phyloP scores from a whole-genome alignment of 2,329 filamentous ascomycete genomes.

The Cylindrodendrum hubeiense region DNA sequence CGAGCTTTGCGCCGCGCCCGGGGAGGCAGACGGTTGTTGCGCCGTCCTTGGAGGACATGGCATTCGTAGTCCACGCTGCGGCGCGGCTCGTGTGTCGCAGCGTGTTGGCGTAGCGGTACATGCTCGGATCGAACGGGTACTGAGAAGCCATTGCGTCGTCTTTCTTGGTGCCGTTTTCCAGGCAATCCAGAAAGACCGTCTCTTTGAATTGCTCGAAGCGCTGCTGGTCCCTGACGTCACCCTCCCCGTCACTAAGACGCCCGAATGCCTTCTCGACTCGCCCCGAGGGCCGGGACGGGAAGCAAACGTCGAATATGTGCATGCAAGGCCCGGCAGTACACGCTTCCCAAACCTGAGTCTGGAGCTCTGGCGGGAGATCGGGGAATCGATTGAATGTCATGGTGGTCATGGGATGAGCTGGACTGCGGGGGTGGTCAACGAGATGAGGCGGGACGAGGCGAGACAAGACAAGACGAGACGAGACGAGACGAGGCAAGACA shows the following conservation, averaged over 20 bases:
- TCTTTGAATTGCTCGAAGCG: slow-evolving; percentile 29
- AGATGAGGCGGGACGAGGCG: slow-evolving; percentile 6
- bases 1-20: slow-evolving; percentile 37
- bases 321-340: slow-evolving; percentile 38
- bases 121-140: slow-evolving; percentile 29
- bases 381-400: slow-evolving; percentile 41
- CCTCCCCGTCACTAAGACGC: not conserved
- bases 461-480: not conserved
- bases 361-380: slow-evolving; percentile 39
- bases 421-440: not conserved
- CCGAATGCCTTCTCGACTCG: slow-evolving; percentile 32
- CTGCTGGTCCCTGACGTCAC: slow-evolving; percentile 4
- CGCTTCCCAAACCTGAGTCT: slow-evolving; percentile 40
- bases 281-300: slow-evolving; percentile 35
- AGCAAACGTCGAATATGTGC: slow-evolving; percentile 47
- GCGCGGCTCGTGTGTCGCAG: slow-evolving; percentile 26
- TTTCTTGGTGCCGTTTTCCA: slow-evolving; percentile 6
- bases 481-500: not conserved
- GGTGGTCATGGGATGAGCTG: not conserved
- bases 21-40: slow-evolving; percentile 43
- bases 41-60: not conserved
- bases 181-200: slow-evolving; percentile 36
- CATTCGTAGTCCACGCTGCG: slow-evolving; percentile 18
- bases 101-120: slow-evolving; percentile 27
- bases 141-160: not conserved